Evolutionary conservation across 805 yeast species (phyloP), one percentile per base, ranked within the genome.

Genomic region (Priceomyces castillae): DNA sequence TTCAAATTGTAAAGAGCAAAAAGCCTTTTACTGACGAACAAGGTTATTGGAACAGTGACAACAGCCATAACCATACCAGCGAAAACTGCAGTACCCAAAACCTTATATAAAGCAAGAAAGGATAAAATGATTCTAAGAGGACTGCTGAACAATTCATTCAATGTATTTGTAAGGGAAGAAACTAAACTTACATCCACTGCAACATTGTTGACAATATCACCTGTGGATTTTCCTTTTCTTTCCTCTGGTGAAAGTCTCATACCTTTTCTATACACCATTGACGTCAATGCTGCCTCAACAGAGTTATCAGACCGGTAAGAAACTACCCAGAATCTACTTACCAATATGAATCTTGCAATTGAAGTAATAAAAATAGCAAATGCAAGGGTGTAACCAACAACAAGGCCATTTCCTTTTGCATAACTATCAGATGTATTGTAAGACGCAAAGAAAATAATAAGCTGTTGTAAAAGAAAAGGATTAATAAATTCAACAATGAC

Each of bases 81-180:
- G 52, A 64, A 52, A 33, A 66, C 63, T n/a, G 71, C 62, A 42
- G 52, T 47, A 0, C 72, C 71, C 26, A 69, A 44, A 36, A 69
- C 55, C 34, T 58, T 59, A 54, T 60, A 62, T 34, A 69, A 57
- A 9, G 71, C 62, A 16, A 54, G 35, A 38, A 69, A 52, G 41
- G 66, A 59, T 39, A 62, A 19, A 6, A 50, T 40, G 19, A 64
- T 48, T 41, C 57, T 51, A 7, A 64, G 36, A 9, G 68, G 64
- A 28, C 57, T 57, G 4, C 56, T 47, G 4, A 62, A 20, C 25
- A 55, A 28, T 34, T 53, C 60, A 28, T 53, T 53, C 12, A 59
- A 44, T 39, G 49, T 44, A 17, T 34, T 40, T 30, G 54, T 50
- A 34, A 56, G 42, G 38, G 46, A 40, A 18, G 48, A 41, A 25